phyloP scores from a whole-genome alignment of 495 filamentous ascomycete genomes.

The Halenospora varia region DNA sequence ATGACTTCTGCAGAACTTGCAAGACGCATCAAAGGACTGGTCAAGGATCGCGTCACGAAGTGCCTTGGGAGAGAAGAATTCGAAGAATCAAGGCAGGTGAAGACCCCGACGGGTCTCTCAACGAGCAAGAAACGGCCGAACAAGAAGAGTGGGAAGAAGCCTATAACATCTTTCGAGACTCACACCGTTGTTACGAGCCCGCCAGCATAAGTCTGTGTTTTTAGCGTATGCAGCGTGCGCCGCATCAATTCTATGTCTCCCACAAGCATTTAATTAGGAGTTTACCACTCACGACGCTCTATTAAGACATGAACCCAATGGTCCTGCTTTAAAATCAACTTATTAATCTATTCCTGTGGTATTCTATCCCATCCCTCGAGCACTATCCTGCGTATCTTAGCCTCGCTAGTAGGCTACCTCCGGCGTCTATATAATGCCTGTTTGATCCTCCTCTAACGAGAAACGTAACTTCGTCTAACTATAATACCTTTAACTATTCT shows the following conservation, averaged over 20 bases:
- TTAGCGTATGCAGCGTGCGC: background rate
- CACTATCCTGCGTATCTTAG: background rate
- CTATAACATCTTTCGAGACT: constrained; percentile 2
- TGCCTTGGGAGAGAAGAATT: too few species aligned
- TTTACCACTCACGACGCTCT: background rate
- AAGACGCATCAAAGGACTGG: too few species aligned
- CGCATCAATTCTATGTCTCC: background rate
- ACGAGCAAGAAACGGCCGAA: background rate
- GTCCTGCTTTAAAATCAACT: background rate
- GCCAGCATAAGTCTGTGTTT: background rate
- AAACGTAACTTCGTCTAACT: background rate
- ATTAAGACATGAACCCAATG: background rate
- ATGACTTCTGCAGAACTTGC: too few species aligned
- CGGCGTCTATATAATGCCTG: background rate
- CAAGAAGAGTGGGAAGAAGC: constrained; percentile 1
- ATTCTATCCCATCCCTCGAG: background rate
- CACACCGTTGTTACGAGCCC: background rate
- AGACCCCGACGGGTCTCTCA: background rate
- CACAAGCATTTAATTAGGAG: background rate
- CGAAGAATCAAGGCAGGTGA: background rate
- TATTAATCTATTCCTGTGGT: background rate
- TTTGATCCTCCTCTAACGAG: background rate
- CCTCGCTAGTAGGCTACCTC: background rate
- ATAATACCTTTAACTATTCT: background rate
- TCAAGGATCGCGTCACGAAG: too few species aligned